Evolutionary conservation across 306 rosid species (phyloP), one percentile per base, ranked within the genome.

Genomic region (Corylus avellana): DNA sequence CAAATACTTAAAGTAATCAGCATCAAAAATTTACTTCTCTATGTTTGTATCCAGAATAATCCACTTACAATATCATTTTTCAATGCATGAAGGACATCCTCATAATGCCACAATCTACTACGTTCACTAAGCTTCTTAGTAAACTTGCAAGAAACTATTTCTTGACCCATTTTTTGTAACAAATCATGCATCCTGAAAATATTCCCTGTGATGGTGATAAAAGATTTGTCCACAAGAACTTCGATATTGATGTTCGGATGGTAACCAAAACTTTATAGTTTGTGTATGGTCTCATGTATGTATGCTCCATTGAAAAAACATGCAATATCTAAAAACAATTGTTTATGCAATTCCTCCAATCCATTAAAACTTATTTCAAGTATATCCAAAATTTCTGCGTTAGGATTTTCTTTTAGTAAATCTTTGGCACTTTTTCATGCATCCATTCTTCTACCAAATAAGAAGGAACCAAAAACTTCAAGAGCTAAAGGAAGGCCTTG

Each of bases 281-380:
- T 76, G 4, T 76, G 55, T 39, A 25, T 29, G 62, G 62, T 80
- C 22, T 50, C 44, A 25, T 76, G 46, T 81, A 12, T 72, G 46
- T 59, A 27, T 74, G 73, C 71, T 16, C 78, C 81, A 47, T 61
- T 81, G 12, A 76, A 81, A 37, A 81, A 81, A 25, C 85, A 81
- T 2, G 81, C 85, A 62, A 81, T 81, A 81, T 48, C 53, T 48
- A 48, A 10, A 48, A 48, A 81, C 63, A 81, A 69, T 73, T 71
- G 44, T 81, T 76, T 11, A 58, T 18, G 10, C 44, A 48, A 71
- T 13, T 72, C 70, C 44, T 76, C 70, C 42, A 81, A 42, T 80
- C 78, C 73, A 68, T 81, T 75, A 71, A 76, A 81, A 67, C 81
- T 81, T 76, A 76, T 71, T 29, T 48, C 37, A 1, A 77, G 74